Base-by-base conservation (phyloP, 345 rosid species). In the Rubroshorea leprosula region DNA sequence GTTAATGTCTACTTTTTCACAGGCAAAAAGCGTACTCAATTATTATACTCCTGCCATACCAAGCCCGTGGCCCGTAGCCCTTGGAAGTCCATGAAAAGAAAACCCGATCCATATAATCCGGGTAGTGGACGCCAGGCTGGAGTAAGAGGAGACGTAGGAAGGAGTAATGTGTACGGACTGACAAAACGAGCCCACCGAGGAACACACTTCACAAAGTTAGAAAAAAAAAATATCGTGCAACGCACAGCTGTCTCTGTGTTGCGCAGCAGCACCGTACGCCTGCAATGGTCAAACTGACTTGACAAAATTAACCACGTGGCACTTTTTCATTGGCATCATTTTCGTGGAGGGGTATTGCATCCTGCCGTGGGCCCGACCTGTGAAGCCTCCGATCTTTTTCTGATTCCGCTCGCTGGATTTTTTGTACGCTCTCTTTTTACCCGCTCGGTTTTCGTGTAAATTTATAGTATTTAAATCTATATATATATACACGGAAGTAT, bases 121-220 rank as follows among this genome's bases (percentile, higher is more conserved):
- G 46, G 27, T 9, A 35, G 67, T 53, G 60, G 69, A 51, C 10
- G 60, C 66, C 74, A 71, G 72, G 51, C 60, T 61, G 75, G 72
- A 35, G 25, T n/a, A n/a, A n/a, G n/a, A n/a, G n/a, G n/a, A n/a
- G n/a, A n/a, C n/a, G n/a, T n/a, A 20, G 18, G 0, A 27, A 49
- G 14, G 24, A 26, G 57, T 8, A 6, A 5, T 5, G 39, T 8
- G 74, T 66, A 63, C 64, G 76, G 72, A 27, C 60, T 29, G 62
- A n/a, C 22, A 2, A 48, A 35, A 26, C 50, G 71, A 54, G 16
- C 48, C 54, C 23, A 23, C 53, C 72, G 70, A 60, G 63, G 66
- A 56, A 61, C 68, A 65, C 74, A 59, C 11, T 68, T 68, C 62
- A 62, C 72, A 45, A 60, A 46, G 63, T 27, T 24, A 7, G 49